These are phyloP conservation scores for Apiospora aurea DNA, from an alignment of 2,329 filamentous ascomycete genomes.

Conservation along the genomic window DNA sequence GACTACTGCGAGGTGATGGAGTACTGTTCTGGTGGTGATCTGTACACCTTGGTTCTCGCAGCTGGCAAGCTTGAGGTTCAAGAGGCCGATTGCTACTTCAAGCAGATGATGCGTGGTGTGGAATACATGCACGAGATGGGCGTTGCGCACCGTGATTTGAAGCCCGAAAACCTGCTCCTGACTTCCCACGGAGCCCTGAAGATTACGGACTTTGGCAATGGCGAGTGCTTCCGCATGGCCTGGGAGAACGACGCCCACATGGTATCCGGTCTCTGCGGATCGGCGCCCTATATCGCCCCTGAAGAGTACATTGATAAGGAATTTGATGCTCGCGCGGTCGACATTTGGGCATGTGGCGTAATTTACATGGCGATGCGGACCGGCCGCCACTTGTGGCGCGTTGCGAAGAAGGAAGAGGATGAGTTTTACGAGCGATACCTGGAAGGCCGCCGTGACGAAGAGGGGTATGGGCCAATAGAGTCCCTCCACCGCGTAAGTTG, in stretches of 20 bases:
- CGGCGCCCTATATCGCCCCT: conserved; percentile 94
- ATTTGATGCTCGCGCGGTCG: conserved; percentile 96
- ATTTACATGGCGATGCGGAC: conserved; percentile 99
- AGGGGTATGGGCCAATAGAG: conserved; percentile 96
- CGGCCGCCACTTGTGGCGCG: conserved; percentile 91
- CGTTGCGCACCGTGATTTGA: conserved; percentile 94
- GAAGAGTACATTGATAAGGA: conserved; percentile 96
- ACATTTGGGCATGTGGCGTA: conserved; percentile 97
- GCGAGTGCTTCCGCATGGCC: conserved; percentile 99
- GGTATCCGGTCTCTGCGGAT: conserved; percentile 96
- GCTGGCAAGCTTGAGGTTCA: conserved; percentile 89
- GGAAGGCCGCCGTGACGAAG: conserved; percentile 89
- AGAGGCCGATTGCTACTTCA: conserved; percentile 98
- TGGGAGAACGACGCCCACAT: conserved; percentile 99
- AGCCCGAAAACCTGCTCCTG: conserved; percentile 93
- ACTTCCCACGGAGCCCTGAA: conserved; percentile 93
- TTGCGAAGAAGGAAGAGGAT: conserved; percentile 96
- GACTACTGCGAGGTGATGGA: conserved; percentile 99
- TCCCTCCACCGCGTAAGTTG: conserved; percentile 86
- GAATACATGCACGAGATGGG: conserved; percentile 99
- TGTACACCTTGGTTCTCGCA: conserved; percentile 91
- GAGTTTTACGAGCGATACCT: conserved; percentile 97
- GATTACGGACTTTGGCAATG: conserved; percentile 98
- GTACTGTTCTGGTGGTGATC: conserved; percentile 93
- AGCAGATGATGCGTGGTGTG: conserved; percentile 98